These are phyloP conservation scores for Silene conica DNA, from an alignment of 148 eudicot genomes.

Conservation along the genomic window DNA sequence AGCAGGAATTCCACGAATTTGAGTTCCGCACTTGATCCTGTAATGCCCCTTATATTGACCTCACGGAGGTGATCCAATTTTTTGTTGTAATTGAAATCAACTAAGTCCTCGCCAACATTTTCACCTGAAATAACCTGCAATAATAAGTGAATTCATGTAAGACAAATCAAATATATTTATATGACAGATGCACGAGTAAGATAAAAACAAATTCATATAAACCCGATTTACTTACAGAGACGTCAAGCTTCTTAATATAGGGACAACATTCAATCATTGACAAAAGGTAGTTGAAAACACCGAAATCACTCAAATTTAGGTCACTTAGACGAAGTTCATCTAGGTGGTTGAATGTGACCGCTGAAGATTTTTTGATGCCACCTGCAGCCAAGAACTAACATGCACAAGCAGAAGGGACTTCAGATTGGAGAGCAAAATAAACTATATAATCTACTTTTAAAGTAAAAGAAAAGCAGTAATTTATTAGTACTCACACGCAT, in stretches of 20 bases:
- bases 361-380: not conserved
- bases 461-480: too few species aligned
- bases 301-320: not conserved
- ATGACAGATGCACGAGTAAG: not conserved
- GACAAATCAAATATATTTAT: not conserved
- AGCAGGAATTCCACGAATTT: conserved; percentile 10
- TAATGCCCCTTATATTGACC: not conserved
- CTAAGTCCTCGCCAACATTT: not conserved
- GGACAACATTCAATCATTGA: conserved; percentile 8
- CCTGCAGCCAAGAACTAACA: conserved; percentile 7
- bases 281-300: not conserved
- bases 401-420: not conserved
- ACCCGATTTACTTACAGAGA: not conserved
- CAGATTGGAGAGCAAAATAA: not conserved
- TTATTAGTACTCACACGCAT: not conserved
- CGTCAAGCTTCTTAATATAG: not conserved
- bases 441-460: too few species aligned
- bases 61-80: conserved; percentile 1
- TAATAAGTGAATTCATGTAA: too few species aligned
- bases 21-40: conserved; percentile 14
- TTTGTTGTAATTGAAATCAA: not conserved
- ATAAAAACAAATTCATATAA: too few species aligned
- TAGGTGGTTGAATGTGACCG: conserved; percentile 5
- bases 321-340: not conserved
- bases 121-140: not conserved